phyloP scores from a whole-genome alignment of 2,329 filamentous ascomycete genomes.

The Aspergillus intermedius region DNA sequence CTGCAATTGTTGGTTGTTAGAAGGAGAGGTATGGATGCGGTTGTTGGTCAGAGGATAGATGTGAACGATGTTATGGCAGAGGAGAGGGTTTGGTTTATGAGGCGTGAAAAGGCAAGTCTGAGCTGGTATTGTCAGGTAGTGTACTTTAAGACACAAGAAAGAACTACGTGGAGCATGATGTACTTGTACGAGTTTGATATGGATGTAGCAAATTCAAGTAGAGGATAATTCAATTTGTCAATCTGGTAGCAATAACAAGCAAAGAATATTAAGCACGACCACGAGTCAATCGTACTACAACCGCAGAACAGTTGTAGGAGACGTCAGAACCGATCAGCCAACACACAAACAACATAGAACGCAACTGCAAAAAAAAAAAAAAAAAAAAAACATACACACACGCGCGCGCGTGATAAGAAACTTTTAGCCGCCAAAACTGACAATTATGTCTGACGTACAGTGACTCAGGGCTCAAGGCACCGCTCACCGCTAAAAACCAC shows the following conservation, averaged over 20 bases:
- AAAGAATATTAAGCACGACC: slow-evolving; percentile 26
- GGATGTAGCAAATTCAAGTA: no score
- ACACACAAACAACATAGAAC: slow-evolving; percentile 5
- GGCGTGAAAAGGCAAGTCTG: slow-evolving; percentile 31
- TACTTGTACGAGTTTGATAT: no score
- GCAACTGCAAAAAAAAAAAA: slow-evolving; percentile 2
- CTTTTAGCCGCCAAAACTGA: slow-evolving; percentile 24
- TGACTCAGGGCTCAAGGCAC: slow-evolving; percentile 29
- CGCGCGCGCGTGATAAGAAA: slow-evolving; percentile 10
- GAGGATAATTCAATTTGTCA: not conserved
- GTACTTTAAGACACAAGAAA: not conserved
- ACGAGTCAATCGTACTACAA: slow-evolving; percentile 43
- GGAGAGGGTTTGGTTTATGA: slow-evolving; percentile 9
- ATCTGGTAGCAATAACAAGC: slow-evolving; percentile 7
- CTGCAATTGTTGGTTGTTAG: not conserved
- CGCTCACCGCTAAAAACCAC: slow-evolving; percentile 26
- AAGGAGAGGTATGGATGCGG: not conserved
- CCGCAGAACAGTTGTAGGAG: slow-evolving; percentile 27
- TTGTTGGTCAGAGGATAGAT: not conserved
- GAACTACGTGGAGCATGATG: not conserved
- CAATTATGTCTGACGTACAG: slow-evolving; percentile 20
- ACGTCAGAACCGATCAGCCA: slow-evolving; percentile 46
- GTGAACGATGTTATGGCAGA: not conserved
- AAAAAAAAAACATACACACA: not conserved
- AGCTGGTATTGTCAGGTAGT: slow-evolving; percentile 14